Evolutionary conservation across 164 flowering plant genomes (phyloP).

Genomic region (Echeveria elegans): DNA sequence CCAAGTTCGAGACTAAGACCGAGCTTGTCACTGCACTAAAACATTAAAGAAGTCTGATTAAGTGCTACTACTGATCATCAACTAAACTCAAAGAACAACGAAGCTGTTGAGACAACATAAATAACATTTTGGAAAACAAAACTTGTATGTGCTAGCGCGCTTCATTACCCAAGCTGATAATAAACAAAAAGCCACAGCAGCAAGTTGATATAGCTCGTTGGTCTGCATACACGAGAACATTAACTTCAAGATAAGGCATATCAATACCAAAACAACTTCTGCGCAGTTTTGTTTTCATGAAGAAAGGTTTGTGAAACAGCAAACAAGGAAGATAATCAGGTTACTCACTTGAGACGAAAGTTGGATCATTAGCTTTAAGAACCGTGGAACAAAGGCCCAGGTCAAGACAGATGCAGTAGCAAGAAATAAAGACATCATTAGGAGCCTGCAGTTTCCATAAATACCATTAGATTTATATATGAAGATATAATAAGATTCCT

Average conservation of each 20-base stretch:
- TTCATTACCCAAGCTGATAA: constrained; percentile 81
- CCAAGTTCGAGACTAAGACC: constrained; percentile 98
- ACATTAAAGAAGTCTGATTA: constrained; percentile 15
- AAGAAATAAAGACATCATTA: constrained; percentile 65
- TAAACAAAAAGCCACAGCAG: constrained; percentile 90
- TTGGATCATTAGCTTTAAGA: constrained; percentile 82
- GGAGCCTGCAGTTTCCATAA: constrained; percentile 41
- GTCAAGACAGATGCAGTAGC: constrained; percentile 55
- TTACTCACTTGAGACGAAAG: constrained; percentile 78
- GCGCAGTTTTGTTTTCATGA: not conserved
- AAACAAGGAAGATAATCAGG: not conserved
- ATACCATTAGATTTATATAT: not conserved
- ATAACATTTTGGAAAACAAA: not conserved
- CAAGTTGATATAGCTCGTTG: constrained; percentile 96
- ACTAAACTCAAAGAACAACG: not conserved
- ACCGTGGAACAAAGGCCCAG: constrained; percentile 93
- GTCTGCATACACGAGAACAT: constrained; percentile 43
- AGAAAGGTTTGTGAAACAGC: not conserved
- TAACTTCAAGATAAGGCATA: constrained; percentile 2
- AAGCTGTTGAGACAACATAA: not conserved
- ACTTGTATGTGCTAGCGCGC: constrained; percentile 14
- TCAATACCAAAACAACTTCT: not conserved
- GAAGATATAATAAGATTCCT: not conserved
- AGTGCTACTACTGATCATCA: not conserved
- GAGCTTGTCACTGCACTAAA: constrained; percentile 96